Evolutionary conservation across 176 grass and related monocot species (phyloP).

Genomic region (Poa pratensis): DNA sequence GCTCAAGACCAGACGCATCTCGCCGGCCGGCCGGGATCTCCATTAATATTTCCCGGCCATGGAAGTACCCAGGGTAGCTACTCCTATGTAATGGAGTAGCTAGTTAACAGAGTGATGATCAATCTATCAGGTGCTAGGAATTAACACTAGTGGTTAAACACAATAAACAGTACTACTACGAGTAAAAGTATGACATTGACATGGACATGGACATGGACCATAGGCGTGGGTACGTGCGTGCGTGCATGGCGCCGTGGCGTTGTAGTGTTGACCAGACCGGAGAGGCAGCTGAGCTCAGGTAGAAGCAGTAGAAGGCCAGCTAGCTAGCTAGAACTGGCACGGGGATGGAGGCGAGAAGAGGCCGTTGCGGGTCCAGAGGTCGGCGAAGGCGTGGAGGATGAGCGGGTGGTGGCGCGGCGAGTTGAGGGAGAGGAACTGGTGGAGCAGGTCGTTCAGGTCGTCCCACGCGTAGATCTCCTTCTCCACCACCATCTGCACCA

Average conservation of each 20-base stretch:
- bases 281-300: no score
- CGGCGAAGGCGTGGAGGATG: slow-evolving; percentile 97
- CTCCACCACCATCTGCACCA: slow-evolving; percentile 99
- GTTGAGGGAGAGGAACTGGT: slow-evolving; percentile 96
- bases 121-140: not conserved
- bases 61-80: not conserved
- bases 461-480: slow-evolving; percentile 99
- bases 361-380: slow-evolving; percentile 79
- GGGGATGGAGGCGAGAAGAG: slow-evolving; percentile 73
- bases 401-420: slow-evolving; percentile 86
- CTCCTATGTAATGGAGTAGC: not conserved
- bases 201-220: no score
- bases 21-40: slow-evolving; percentile 35
- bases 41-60: slow-evolving; percentile 37
- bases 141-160: slow-evolving; percentile 18
- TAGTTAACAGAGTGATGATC: not conserved
- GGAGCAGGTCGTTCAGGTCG: slow-evolving; percentile 93
- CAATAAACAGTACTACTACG: not conserved
- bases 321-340: slow-evolving; percentile 53
- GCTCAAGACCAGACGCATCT: slow-evolving; percentile 29
- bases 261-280: not conserved
- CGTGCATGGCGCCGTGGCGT: slow-evolving; percentile 11
- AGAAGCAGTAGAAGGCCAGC: not conserved
- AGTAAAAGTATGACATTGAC: not conserved
- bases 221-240: not conserved